Percentiles rank a stretch among this genome's conserved stretches.
Evolutionary conservation across 2,329 filamentous ascomycete genomes (phyloP).

Genomic region (Fusarium napiforme): DNA sequence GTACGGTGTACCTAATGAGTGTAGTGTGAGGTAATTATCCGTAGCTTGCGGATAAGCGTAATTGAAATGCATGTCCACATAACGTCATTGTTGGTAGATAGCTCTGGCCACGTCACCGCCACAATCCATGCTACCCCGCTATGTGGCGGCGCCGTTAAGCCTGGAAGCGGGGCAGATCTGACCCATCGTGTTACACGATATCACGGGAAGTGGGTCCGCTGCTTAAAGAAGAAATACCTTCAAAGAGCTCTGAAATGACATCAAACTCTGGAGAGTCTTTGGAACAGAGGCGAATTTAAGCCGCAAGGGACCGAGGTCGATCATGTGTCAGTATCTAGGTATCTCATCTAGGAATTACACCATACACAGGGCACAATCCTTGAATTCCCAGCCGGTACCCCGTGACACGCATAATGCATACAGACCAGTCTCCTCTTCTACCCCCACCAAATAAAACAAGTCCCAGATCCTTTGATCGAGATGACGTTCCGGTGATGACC

Average conservation of each 20-base stretch:
- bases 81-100: neutral
- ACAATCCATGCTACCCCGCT: constrained; percentile 20
- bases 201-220: constrained; percentile 5
- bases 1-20: neutral
- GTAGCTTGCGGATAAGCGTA: neutral
- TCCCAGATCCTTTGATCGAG: constrained; percentile 9
- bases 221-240: neutral
- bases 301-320: constrained; percentile 17
- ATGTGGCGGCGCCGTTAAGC: constrained; percentile 22
- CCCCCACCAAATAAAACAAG: constrained; percentile 25
- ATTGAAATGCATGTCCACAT: neutral
- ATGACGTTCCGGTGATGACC: constrained; percentile 34
- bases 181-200: constrained; percentile 2
- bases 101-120: constrained; percentile 32
- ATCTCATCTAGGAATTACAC: neutral
- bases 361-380: neutral
- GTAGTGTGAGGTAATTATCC: constrained; percentile 4
- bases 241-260: constrained; percentile 2
- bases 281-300: neutral
- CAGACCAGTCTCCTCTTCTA: neutral
- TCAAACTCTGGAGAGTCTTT: neutral
- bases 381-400: constrained; percentile 7
- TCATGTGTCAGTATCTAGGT: neutral
- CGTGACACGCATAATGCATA: constrained; percentile 31
- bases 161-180: neutral